Conservation (phyloP, 2,329 filamentous ascomycete genomes). For the Claviceps arundinis region DNA sequence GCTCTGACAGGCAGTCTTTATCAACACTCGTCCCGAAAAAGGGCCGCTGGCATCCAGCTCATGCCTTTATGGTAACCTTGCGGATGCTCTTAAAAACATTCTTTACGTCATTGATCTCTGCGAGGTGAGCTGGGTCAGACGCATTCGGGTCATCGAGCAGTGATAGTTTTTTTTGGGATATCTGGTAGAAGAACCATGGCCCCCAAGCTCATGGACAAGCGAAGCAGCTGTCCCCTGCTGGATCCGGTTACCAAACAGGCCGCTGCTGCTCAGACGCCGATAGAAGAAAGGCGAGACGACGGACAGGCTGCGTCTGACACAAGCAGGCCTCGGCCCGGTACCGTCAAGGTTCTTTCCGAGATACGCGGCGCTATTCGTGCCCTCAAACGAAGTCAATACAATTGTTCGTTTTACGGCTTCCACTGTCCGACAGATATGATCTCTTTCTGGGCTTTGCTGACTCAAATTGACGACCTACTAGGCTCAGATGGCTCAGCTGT, state of each 20-base stretch:
- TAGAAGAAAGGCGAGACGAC: background rate
- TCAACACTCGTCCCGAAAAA: background rate
- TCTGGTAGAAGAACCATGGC: slow-evolving; percentile 12
- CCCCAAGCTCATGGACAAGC: slow-evolving; percentile 14
- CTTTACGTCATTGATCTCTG: background rate
- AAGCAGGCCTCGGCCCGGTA: slow-evolving; percentile 14
- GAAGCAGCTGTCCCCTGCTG: slow-evolving; percentile 13
- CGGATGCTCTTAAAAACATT: background rate
- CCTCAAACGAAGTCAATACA: slow-evolving; percentile 17
- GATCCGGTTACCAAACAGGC: slow-evolving; percentile 6
- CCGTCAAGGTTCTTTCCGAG: slow-evolving; percentile 22
- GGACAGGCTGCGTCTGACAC: slow-evolving; percentile 6
- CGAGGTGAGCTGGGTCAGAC: background rate
- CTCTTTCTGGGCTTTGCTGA: background rate
- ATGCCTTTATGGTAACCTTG: background rate
- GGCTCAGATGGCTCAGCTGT: slow-evolving; percentile 13
- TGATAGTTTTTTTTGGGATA: background rate
- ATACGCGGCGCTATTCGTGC: slow-evolving; percentile 21
- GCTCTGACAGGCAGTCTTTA: background rate
- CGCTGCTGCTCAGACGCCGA: background rate
- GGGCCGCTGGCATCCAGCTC: background rate
- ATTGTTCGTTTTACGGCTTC: slow-evolving; percentile 9
- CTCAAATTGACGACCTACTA: slow-evolving; percentile 3
- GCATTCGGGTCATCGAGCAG: background rate
- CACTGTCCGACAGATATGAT: background rate